A percentile compares a stretch with the other conserved stretches of the same genome.
Conservation (phyloP, 306 rosid genomes). For the Luffa acutangula region DNA sequence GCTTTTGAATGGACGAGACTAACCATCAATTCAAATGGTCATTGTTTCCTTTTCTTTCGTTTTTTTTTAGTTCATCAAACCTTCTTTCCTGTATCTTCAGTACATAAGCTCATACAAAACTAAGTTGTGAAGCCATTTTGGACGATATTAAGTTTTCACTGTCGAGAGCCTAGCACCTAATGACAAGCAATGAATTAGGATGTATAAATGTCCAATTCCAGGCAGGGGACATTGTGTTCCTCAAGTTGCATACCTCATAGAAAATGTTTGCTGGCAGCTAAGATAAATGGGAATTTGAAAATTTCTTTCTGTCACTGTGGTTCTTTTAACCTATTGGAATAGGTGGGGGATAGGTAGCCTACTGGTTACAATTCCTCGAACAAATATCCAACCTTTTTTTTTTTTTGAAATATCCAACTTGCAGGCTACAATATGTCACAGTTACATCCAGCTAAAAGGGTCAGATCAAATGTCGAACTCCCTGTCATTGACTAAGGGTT, state of each 20-base stretch:
- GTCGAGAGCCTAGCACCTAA: background rate
- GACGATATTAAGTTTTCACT: too few species aligned
- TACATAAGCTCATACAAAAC: too few species aligned
- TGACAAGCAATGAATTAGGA: background rate
- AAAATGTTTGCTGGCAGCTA: background rate
- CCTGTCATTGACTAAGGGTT: background rate
- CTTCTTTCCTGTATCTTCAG: background rate
- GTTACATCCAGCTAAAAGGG: background rate
- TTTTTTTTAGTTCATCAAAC: too few species aligned
- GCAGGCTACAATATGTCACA: background rate
- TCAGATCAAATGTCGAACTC: background rate
- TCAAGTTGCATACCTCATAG: too few species aligned
- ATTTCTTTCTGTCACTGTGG: background rate
- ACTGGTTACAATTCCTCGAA: background rate
- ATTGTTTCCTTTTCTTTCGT: too few species aligned
- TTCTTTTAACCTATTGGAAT: background rate
- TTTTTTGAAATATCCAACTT: too few species aligned
- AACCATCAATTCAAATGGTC: background rate
- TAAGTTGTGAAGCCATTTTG: too few species aligned
- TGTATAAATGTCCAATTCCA: too few species aligned
- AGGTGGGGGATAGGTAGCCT: background rate
- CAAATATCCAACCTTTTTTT: too few species aligned
- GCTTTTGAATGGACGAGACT: background rate
- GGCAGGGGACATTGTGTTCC: too few species aligned
- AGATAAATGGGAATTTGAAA: background rate